A percentile compares a stretch with the other conserved stretches of the same genome.
phyloP scores from a whole-genome alignment of 2,329 filamentous ascomycete species.

The Aspergillus clavatus region DNA sequence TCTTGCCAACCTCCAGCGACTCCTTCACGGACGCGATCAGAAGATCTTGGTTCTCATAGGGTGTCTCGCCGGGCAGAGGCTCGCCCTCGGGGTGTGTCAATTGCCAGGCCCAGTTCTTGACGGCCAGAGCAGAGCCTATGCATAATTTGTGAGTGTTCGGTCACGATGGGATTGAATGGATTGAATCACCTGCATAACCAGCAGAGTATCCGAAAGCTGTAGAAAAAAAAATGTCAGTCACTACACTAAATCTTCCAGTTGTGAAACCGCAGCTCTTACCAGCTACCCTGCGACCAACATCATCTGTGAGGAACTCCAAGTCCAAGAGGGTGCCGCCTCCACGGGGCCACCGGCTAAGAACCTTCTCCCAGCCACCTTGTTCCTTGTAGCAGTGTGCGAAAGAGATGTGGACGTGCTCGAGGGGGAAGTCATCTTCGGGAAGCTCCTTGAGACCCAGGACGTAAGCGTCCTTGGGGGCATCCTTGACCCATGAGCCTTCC shows the following conservation, averaged over 20 bases:
- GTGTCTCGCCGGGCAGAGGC: conserved; percentile 58
- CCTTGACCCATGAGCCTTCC: conserved; percentile 59
- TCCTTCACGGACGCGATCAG: conserved; percentile 71
- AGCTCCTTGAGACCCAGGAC: conserved; percentile 76
- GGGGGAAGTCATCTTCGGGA: conserved; percentile 62
- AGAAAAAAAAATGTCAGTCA: conserved; percentile 5
- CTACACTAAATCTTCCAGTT: background rate
- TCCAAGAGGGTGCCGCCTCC: conserved; percentile 76
- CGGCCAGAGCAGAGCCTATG: conserved; percentile 61
- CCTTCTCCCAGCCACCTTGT: conserved; percentile 72
- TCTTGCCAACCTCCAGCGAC: conserved; percentile 61
- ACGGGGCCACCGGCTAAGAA: conserved; percentile 71
- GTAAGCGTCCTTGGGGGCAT: conserved; percentile 63
- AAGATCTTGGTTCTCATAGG: conserved; percentile 63
- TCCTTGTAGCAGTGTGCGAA: conserved; percentile 73
- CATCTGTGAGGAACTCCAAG: conserved; percentile 78
- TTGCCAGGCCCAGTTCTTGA: conserved; percentile 82
- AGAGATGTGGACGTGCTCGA: conserved; percentile 67
- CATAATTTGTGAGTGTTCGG: conserved; percentile 6
- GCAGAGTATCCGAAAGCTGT: conserved; percentile 59
- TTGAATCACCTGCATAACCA: conserved; percentile 58
- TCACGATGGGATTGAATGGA: background rate
- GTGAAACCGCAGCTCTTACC: conserved; percentile 20
- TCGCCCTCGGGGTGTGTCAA: conserved; percentile 62
- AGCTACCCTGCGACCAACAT: conserved; percentile 56